Base-by-base conservation (phyloP, 768 basidiomycete genomes). In the Tephrocybe sp. region DNA sequence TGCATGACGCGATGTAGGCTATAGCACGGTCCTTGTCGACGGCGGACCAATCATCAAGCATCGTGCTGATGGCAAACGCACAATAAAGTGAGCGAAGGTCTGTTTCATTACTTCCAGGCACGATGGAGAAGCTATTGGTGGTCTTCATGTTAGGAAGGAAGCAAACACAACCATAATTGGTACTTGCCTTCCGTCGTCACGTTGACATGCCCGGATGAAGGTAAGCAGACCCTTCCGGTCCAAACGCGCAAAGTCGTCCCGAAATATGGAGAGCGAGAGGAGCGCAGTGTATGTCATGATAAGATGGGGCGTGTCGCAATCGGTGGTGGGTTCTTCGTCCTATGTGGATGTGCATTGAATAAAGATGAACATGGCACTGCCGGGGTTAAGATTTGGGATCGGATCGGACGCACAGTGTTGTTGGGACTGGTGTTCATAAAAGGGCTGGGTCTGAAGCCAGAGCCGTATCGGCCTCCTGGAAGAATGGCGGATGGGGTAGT, bases 221-320 rank as follows among this genome's bases (percentile, higher is more conserved):
- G 58, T 62, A 12, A 82, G 54, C n/a, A 97, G 68, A 0, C 86
- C 91, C 13, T 67, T 31, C 23, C 84, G 76, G 59, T 97, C 80
- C 19, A 99, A 70, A 47, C 69, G 71, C 27, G 78, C 66, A 58
- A 94, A 86, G 56, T 91, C 84, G 60, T 97, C 95, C n/a, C 88
- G 78, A 21, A 99, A 76, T 53, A 97, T 86, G 0, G 87, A 82
- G 10, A 99, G 83, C 0, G 82, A 78, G 3, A 97, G 69, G 10
- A 99, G 64, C 0, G 94, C 91, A 1, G 93, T 91, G 61, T 98
- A 99, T 7, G 94, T 94, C 79, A 93, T 90, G 47, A 97, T 91
- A 13, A 97, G 71, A 64, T 97, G 88, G 0, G 91, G 88, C 15
- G 79, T 76, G 55, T 88, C 79, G 61, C 83, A 80, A 29, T 77